Evolutionary conservation across 2,329 filamentous ascomycete genomes (phyloP), one percentile per base, ranked within the genome.

Genomic region (Colletotrichum australisinense): DNA sequence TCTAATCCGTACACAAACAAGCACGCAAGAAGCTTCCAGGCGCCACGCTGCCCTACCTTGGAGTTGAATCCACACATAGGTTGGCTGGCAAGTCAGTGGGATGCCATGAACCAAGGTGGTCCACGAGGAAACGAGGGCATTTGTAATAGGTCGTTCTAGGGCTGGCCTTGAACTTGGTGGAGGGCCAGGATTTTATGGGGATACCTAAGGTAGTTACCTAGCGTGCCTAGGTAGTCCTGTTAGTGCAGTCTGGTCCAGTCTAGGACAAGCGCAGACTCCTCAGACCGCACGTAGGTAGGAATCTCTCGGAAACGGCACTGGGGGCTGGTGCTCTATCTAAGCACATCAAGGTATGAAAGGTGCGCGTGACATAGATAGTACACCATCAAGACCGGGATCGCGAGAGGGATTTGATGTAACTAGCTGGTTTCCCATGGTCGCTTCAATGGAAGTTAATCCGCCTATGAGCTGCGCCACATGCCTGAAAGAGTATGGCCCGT

Each of bases 401-500:
- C n/a, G 22, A 30, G 22, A 30, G 52, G 63, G 30, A 12, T 32
- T 28, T 56, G n/a, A 9, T 28, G 59, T 38, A 22, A 28, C 63
- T 65, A 9, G 16, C 14, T 56, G 49, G 32, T 57, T 28, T 57
- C 12, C 35, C 28, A 16, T 42, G 38, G 38, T 19, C 19, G 63
- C 57, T 63, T 49, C 3, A 49, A 9, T n/a, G 42, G 42, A 49
- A 32, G 58, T 52, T 62, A 63, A 72, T 69, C 69, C 57, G 69
- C 64, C 64, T 72, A 68, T 69, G 22, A 58, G 64, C 49, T 53
- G 30, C 58, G 57, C 64, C 69, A 72, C 69, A 57, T 72, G 64
- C 58, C 35, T 30, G 24, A 26, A 68, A 28, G 42, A 53, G n/a
- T 8, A 46, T 56, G n/a, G 56, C 35, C 26, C 30, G 32, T 35